A percentile compares a stretch with the other conserved stretches of the same genome.
phyloP scores from a whole-genome alignment of 1,284 basidiomycete genomes.

The Irpex rosettiformis region DNA sequence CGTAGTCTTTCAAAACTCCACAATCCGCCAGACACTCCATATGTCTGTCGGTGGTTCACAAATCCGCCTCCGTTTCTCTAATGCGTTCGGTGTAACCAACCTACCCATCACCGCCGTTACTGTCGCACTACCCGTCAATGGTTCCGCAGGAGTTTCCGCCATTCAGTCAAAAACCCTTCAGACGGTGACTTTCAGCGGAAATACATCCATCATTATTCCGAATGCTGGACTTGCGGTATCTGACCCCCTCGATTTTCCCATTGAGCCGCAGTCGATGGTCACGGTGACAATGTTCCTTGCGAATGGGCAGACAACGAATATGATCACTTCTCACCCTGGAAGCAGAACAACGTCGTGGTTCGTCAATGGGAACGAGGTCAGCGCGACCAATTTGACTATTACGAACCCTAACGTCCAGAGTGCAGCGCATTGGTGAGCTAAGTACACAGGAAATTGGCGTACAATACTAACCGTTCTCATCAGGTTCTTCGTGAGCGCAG shows the following conservation, averaged over 20 bases:
- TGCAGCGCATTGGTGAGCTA: slow-evolving; percentile 37
- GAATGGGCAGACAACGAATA: slow-evolving; percentile 36
- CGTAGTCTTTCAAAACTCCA: slow-evolving; percentile 41
- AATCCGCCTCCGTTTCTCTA: slow-evolving; percentile 45
- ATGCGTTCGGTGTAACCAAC: slow-evolving; percentile 41
- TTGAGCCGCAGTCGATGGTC: slow-evolving; percentile 35
- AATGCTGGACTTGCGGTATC: slow-evolving; percentile 43
- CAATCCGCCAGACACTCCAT: slow-evolving; percentile 46
- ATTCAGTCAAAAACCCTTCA: slow-evolving; percentile 35
- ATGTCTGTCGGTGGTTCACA: slow-evolving; percentile 35
- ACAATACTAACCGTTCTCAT: background rate
- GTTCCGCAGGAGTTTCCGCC: slow-evolving; percentile 32
- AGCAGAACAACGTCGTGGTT: slow-evolving; percentile 45
- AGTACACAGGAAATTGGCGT: background rate
- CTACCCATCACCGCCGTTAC: slow-evolving; percentile 43
- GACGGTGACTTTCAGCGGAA: slow-evolving; percentile 42
- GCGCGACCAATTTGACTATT: slow-evolving; percentile 32
- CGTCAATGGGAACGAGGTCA: slow-evolving; percentile 36
- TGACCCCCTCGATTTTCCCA: slow-evolving; percentile 39
- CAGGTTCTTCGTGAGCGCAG: slow-evolving; percentile 41
- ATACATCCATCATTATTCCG: slow-evolving; percentile 36
- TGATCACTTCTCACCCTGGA: slow-evolving; percentile 46
- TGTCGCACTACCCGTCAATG: slow-evolving; percentile 37
- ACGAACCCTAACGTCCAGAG: slow-evolving; percentile 21
- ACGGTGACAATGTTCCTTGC: slow-evolving; percentile 39